These are phyloP conservation scores for Cyberlindnera japonica DNA, from an alignment of 805 yeast species.

Conservation along the genomic window DNA sequence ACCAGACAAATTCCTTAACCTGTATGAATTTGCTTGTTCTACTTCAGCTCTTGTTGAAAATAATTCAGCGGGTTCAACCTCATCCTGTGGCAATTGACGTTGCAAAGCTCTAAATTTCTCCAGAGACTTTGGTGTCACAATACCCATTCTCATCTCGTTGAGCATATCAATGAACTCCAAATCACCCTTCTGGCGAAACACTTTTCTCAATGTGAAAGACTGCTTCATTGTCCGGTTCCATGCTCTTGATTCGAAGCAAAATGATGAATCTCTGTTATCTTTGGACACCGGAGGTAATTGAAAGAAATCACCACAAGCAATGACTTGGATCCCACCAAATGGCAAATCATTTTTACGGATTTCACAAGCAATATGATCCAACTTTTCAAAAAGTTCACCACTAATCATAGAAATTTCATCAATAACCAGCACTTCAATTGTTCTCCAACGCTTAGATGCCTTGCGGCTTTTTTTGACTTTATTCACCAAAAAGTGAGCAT, in stretches of 20 bases:
- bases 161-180: constrained; percentile 66
- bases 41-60: constrained; percentile 72
- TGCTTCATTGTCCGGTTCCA: constrained; percentile 59
- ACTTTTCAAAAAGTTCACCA: constrained; percentile 59
- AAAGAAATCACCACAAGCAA: constrained; percentile 78
- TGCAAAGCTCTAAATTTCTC: constrained; percentile 47
- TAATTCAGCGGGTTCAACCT: constrained; percentile 70
- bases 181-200: constrained; percentile 78
- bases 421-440: constrained; percentile 55
- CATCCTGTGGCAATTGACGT: constrained; percentile 52
- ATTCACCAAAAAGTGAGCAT: constrained; percentile 40
- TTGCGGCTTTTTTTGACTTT: constrained; percentile 52
- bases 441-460: constrained; percentile 51
- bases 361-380: constrained; percentile 55
- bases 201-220: constrained; percentile 58
- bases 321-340: constrained; percentile 77
- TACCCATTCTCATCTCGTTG: constrained; percentile 68
- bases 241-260: constrained; percentile 61
- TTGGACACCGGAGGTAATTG: constrained; percentile 70
- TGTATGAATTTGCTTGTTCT: constrained; percentile 54
- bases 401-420: constrained; percentile 85
- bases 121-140: constrained; percentile 44
- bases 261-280: constrained; percentile 33
- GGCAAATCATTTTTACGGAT: constrained; percentile 47
- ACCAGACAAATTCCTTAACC: constrained; percentile 47